Evolutionary conservation across 768 basidiomycete genomes (phyloP), one percentile per base, ranked within the genome.

Genomic region (Suillus variegatus): DNA sequence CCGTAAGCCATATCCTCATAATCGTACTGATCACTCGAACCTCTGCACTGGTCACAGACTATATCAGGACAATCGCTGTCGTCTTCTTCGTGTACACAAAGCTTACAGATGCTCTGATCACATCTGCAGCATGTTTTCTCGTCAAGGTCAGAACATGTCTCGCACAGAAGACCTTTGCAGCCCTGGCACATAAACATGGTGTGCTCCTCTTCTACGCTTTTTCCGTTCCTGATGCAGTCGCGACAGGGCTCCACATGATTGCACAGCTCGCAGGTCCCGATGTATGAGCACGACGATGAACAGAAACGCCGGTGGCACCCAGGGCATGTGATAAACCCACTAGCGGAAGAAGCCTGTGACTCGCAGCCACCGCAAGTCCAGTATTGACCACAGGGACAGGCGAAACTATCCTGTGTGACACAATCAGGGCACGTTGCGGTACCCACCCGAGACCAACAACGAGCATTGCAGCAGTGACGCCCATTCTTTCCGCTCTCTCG

Each of bases 361-460:
- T 28, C 43, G 28, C 64, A 65, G 7, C 40, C 44, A 51, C 61
- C 64, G 20, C 64, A 65, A 20, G n/a, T n/a, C 64, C 64, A 65
- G 40, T 64, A 46, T 46, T 6, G 28, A 36, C 43, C n/a, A 28
- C 55, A 62, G 14, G 40, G 35, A 44, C 64, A 65, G 18, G 35
- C 25, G 28, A 64, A 36, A 35, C 63, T 46, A 18, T 60, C 64
- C 6, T 51, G 43, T 44, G 64, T 63, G 35, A 36, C 35, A 10
- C 64, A 65, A 28, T 65, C 64, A 32, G 36, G 35, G 14, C 64
- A 65, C 10, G 16, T 36, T 18, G 32, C 36, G 14, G 44, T n/a
- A 18, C 32, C 22, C 9, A 22, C 4, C 13, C 14, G n/a, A 35
- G 64, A 65, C 64, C 64, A 65, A 58, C 43, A 65, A 9, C 5